Evolutionary conservation across 2,329 filamentous ascomycete species (phyloP), one percentile per base, ranked within the genome.

Genomic region (Alternaria sp.): DNA sequence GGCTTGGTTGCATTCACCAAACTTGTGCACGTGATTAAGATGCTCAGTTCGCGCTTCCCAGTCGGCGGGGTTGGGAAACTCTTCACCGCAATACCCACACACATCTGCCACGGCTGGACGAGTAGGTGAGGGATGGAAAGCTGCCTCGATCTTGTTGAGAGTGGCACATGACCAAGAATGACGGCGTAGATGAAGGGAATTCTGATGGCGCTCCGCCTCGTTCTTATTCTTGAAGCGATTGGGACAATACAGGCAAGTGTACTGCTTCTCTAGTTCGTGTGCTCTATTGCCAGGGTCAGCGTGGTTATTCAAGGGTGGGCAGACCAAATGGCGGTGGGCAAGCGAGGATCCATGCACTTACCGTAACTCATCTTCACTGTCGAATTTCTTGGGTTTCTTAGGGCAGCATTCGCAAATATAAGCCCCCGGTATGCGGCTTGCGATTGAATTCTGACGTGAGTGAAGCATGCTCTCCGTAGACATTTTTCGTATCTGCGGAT

Each of bases 171-270:
- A 97, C 96, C 96, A 99, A 52, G 94, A 97, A 81, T 98, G 93
- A 23, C 91, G 90, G 32, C 95, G 89, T 9, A 98, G 87, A 79
- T 98, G 95, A 11, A 98, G 87, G 13, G 94, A 97, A 75, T 97
- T 98, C 76, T 97, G 94, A 78, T 98, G 95, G 30, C 96, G 89
- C 80, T 98, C 95, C 3, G 94, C 94, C 82, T 98, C 96, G 74
- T 98, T 98, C 82, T 98, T 98, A 83, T 98, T 98, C 82, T 98
- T 98, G 85, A 98, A 98, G 11, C 95, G 90, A 78, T 97, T 97
- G 45, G 91, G 91, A 79, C 95, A 98, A 78, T 93, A 98, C 26
- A 89, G 87, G 80, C 95, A 98, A 66, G 92, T 92, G 79, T 97
- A 98, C 81, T 98, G 95, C 81, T 98, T 98, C 81, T 98, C 96